Conservation (phyloP, 768 basidiomycete species). For the Psilocybe subaeruginosa region DNA sequence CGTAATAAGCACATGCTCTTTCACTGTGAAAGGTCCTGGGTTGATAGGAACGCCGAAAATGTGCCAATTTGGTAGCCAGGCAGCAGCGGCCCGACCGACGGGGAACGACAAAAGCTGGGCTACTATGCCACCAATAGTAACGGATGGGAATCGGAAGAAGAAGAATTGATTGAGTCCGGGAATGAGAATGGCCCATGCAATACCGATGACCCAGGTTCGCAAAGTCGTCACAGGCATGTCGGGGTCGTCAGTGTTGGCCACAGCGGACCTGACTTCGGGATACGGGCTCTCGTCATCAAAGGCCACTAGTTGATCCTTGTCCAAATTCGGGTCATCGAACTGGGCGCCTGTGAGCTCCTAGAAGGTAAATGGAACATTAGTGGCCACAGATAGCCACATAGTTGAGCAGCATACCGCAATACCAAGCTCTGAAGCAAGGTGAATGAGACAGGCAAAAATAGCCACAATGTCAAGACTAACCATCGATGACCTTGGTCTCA, state of each 20-base stretch:
- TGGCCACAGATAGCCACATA: not conserved
- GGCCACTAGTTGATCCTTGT: slow-evolving; percentile 37
- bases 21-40: slow-evolving; percentile 77
- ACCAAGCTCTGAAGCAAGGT: slow-evolving; percentile 23
- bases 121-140: slow-evolving; percentile 49
- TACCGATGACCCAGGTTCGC: slow-evolving; percentile 54
- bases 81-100: slow-evolving; percentile 60
- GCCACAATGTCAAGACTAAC: slow-evolving; percentile 20
- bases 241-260: slow-evolving; percentile 68
- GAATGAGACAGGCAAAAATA: not conserved
- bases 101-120: slow-evolving; percentile 77
- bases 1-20: slow-evolving; percentile 70
- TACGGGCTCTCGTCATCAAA: slow-evolving; percentile 76
- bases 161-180: slow-evolving; percentile 59
- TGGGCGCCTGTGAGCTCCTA: slow-evolving; percentile 38
- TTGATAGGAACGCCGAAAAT: slow-evolving; percentile 68
- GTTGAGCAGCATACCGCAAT: slow-evolving; percentile 29
- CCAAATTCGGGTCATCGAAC: slow-evolving; percentile 49
- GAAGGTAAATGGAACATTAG: not conserved
- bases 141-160: slow-evolving; percentile 54
- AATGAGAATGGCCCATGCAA: slow-evolving; percentile 56
- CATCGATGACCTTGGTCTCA: slow-evolving; percentile 22
- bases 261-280: slow-evolving; percentile 72
- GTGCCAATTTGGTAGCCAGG: slow-evolving; percentile 52
- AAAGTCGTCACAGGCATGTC: slow-evolving; percentile 57